Base-by-base conservation (phyloP, 768 basidiomycete species). In the Punctularia strigosozonata region DNA sequence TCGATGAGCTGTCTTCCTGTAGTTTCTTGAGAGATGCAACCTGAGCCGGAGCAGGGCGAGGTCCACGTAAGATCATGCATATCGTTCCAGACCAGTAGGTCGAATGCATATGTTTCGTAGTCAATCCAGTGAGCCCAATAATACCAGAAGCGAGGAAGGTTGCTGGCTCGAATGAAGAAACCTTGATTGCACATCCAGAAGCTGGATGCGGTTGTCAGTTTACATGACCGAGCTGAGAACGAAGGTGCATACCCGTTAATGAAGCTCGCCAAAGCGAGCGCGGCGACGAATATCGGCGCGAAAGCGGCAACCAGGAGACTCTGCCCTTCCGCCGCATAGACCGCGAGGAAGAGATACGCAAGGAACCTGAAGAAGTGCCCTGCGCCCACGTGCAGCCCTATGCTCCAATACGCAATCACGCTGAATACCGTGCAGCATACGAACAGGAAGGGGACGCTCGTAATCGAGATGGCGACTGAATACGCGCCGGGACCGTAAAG, bases 281-380 rank as follows among this genome's bases (percentile, higher is more conserved):
- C 68, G 0, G 75, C 75, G 14, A 77, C 73, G 40, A 77, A 77
- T 20, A 75, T 65, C 0, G 77, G 77, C 2, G 77, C 40, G 7
- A 68, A 39, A 0, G 72, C 59, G 0, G 75, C 69, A 22, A 77
- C 51, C 12, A 77, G 50, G 13, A 69, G 49, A 4, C 68, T 64
- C 46, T 73, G 72, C 39, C 64, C 64, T 49, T 75, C 74, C 0
- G 74, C 75, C 1, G 63, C 63, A 24, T 69, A 57, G 21, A 77
- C 61, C 0, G 68, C 69, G 17, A 79, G 56, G 55, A 66, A 76
- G 5, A 79, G 55, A 50, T 71, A 69, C 3, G 54, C 56, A 4
- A 74, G 55, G 57, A 74, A 79, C 3, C 66, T 60, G 64, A 77
- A 76, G 56, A 76, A 73, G 1, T 64, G 55, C 0, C 43, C 46